Evolutionary conservation across 441 rosid genomes (phyloP), one percentile per base, ranked within the genome.

Genomic region (Erodium moschatum): DNA sequence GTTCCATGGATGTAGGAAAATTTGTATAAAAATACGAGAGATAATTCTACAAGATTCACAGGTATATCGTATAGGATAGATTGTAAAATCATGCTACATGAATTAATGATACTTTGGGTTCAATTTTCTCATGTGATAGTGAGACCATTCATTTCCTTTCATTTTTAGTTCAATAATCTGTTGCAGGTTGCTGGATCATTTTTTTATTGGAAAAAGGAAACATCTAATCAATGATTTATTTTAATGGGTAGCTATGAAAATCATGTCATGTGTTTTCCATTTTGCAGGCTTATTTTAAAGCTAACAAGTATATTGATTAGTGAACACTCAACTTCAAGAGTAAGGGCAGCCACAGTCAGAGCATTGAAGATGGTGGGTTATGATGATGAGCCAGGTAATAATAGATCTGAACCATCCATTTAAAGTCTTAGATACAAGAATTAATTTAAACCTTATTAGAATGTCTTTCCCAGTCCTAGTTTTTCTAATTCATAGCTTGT

Each of bases 31-130:
- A 50, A 50, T 9, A 40, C 46, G 13, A 50, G 63, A 58, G 63
- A 19, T 8, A 58, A 58, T 58, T 20, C 63, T 58, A 7, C 29
- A 21, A 19, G 63, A 58, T 19, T 4, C 63, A 58, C 63, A 58
- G 63, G 31, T 58, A 58, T 58, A 58, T 15, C 56, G 18, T n/a
- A 10, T 58, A 58, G 63, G 63, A 58, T 58, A 58, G 63, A 58
- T 19, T 58, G 63, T 58, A 58, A 58, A 20, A 19, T 9, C 27
- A 58, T 19, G 63, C n/a, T 58, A 19, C 29, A 20, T 58, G 63
- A 58, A 58, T 58, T 58, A 58, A 58, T 58, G 27, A 58, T 19
- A 20, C 6, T 58, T 19, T 58, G 62, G 13, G 63, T 58, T 58
- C 13, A 11, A 20, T 58, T 19, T 20, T 20, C 29, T 58, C 19